These are phyloP conservation scores for Sicyos baderoa DNA, from an alignment of 306 rosid genomes.

Conservation along the genomic window DNA sequence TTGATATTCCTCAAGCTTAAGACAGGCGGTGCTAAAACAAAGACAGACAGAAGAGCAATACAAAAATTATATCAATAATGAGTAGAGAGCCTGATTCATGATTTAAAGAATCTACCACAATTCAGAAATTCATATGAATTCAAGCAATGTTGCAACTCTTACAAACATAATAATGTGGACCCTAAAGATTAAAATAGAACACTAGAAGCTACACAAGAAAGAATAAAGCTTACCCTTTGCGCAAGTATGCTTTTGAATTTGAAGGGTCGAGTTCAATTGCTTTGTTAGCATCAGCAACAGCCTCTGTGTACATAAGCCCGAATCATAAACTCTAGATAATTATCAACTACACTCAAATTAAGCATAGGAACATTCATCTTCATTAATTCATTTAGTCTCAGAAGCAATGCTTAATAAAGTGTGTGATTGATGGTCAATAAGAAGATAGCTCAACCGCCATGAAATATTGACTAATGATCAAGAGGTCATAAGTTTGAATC, in stretches of 20 bases:
- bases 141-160: not conserved
- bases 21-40: constrained; percentile 56
- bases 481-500: no score
- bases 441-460: no score
- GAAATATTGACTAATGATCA: no score
- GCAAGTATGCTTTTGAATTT: constrained; percentile 57
- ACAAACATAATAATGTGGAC: not conserved
- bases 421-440: no score
- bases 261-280: constrained; percentile 68
- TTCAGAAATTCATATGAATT: not conserved
- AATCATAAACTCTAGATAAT: constrained; percentile 8
- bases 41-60: not conserved
- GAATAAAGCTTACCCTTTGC: constrained; percentile 57
- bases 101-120: not conserved
- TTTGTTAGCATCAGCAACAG: constrained; percentile 70
- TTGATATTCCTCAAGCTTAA: constrained; percentile 78
- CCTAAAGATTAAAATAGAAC: not conserved
- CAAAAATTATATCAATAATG: not conserved
- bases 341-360: not conserved
- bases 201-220: not conserved
- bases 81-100: not conserved
- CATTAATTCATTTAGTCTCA: not conserved
- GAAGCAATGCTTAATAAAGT: not conserved
- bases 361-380: not conserved
- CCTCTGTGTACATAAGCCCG: constrained; percentile 43